Evolutionary conservation across 169 alveolate genomes (phyloP), one percentile per base, ranked within the genome.

Genomic region (Miamiensis avidus): DNA sequence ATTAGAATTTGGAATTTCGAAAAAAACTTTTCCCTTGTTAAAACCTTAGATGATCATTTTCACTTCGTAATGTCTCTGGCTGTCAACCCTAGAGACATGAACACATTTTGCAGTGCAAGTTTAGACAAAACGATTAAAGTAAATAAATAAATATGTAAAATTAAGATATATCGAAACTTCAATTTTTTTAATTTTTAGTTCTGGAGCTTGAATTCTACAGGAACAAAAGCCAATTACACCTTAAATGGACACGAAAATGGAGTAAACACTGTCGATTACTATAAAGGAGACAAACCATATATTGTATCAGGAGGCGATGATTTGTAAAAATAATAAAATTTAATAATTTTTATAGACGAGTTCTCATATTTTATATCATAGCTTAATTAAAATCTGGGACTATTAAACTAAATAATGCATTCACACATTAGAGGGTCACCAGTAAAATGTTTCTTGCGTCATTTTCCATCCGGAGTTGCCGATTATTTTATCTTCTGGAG

Each of bases 31-130:
- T 89, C 94, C 78, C 91, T 96, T 81, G 89, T 95, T 65, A 96
- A 98, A 84, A 92, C 98, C 1, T 99, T 95, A 90, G 99, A 98
- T 86, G 99, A 99, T 32, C 99, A 98, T 86, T 97, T 98, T 74
- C 99, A 99, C 94, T 99, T 98, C 89, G 99, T 99, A 31, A 99
- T 99, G 99, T 97, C 97, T 98, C 94, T 95, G 93, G 91, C 98
- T 89, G 82, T 98, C 97, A 99, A 98, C 86, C 99, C 99, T 25
- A 98, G 98, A 92, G 99, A 99, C 90, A 88, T 97, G 28, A 92
- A 96, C 75, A 96, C 97, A 84, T 99, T 99, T 89, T 99, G 99
- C n/a, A 91, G 99, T 32, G 99, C 99, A 30, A 95, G 99, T 78
- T 93, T 98, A 85, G 99, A 98, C 90, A 93, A 97, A 81, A 97